Evolutionary conservation across 2,329 filamentous ascomycete genomes (phyloP).

Genomic region (Rhynchosporium secalis): DNA sequence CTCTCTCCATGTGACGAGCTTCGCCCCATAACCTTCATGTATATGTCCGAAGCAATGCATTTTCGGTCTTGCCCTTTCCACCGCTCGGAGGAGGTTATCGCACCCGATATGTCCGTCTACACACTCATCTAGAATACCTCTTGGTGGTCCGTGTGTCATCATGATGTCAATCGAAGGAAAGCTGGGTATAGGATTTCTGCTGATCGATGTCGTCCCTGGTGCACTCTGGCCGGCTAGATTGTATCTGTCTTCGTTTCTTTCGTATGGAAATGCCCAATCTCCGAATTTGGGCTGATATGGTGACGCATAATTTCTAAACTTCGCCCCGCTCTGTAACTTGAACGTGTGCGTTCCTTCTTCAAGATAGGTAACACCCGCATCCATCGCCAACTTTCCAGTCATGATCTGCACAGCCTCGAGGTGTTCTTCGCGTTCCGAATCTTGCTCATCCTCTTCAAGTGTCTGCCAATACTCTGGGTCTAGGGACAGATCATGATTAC

Average conservation of each 20-base stretch:
- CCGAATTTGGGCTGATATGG: constrained; percentile 40
- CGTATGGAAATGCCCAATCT: constrained; percentile 38
- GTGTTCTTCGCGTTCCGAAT: constrained; percentile 19
- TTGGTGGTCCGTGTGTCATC: constrained; percentile 61
- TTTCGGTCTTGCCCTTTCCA: constrained; percentile 49
- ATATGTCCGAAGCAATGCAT: constrained; percentile 65
- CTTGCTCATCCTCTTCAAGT: background rate
- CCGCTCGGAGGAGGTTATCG: constrained; percentile 52
- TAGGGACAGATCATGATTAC: constrained; percentile 62
- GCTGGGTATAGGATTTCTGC: constrained; percentile 11
- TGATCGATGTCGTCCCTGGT: constrained; percentile 23
- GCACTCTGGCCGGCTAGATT: constrained; percentile 24
- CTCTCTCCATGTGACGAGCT: constrained; percentile 52
- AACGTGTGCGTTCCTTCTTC: constrained; percentile 39
- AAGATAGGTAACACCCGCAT: constrained; percentile 37
- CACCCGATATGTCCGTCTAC: constrained; percentile 46
- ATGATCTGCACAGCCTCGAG: constrained; percentile 19
- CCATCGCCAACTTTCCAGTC: constrained; percentile 20
- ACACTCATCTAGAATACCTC: constrained; percentile 48
- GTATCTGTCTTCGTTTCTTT: constrained; percentile 34
- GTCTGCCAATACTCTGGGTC: constrained; percentile 41
- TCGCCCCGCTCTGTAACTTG: constrained; percentile 36
- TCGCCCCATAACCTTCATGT: constrained; percentile 56
- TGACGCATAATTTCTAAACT: constrained; percentile 38
- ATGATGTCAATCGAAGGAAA: constrained; percentile 49